These are phyloP conservation scores for Osmanthus fragrans DNA, from an alignment of 257 asterid species.

Conservation along the genomic window DNA sequence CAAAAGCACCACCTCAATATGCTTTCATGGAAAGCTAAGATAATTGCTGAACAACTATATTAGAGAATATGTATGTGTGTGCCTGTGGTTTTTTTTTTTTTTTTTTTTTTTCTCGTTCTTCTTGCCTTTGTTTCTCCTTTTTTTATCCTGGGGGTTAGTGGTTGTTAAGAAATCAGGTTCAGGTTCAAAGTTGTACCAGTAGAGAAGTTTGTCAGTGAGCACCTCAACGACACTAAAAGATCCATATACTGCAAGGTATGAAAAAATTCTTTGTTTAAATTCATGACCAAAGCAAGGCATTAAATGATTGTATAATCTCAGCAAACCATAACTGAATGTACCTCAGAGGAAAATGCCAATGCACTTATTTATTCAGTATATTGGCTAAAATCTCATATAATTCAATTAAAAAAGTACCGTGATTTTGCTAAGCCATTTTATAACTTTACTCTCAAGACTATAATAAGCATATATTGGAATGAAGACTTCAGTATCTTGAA, in stretches of 20 bases:
- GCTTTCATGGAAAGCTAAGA: constrained; percentile 20
- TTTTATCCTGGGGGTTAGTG: neutral
- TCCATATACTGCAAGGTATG: constrained; percentile 81
- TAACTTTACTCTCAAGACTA: neutral
- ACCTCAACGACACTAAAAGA: constrained; percentile 76
- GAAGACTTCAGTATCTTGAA: neutral
- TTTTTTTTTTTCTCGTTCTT: too few species aligned
- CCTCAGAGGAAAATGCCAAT: constrained; percentile 9
- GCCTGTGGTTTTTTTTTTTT: too few species aligned
- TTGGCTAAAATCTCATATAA: neutral
- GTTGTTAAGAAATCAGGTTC: neutral
- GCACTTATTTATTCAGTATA: neutral
- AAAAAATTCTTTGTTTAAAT: neutral
- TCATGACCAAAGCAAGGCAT: constrained; percentile 21
- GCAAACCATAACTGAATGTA: neutral
- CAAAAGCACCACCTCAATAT: constrained; percentile 11
- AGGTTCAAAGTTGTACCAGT: constrained; percentile 57
- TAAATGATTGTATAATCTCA: constrained; percentile 1
- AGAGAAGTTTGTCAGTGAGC: constrained; percentile 78
- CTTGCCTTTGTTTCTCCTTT: too few species aligned
- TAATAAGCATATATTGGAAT: neutral
- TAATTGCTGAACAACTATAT: constrained; percentile 11
- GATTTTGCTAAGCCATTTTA: neutral
- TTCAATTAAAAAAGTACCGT: neutral
- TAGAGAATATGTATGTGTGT: neutral